Percentiles rank a stretch among this genome's conserved stretches.
phyloP scores from a whole-genome alignment of 441 rosid genomes.

The Bocquillonia castaneifolia region DNA sequence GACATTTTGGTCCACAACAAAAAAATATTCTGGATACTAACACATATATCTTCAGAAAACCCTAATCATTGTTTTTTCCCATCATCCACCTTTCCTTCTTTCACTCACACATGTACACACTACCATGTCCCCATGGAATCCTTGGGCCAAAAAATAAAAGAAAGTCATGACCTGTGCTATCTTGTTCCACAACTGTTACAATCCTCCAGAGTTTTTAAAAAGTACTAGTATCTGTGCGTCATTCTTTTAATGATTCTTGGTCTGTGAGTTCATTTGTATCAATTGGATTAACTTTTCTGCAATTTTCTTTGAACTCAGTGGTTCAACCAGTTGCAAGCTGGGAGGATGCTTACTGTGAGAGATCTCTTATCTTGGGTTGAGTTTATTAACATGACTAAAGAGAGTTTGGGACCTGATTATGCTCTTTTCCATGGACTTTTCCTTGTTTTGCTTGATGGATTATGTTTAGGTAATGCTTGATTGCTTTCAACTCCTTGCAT shows the following conservation, averaged over 20 bases:
- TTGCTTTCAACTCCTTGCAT: neutral
- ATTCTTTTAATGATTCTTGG: neutral
- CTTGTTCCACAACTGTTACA: neutral
- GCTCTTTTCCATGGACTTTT: conserved; percentile 88
- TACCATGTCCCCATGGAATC: neutral
- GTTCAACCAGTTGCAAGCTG: conserved; percentile 77
- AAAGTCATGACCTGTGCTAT: neutral
- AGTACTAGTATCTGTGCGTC: neutral
- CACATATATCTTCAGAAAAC: neutral
- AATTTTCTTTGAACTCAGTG: conserved; percentile 50
- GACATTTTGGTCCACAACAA: neutral
- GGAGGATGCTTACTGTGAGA: conserved; percentile 85
- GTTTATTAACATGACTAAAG: conserved; percentile 54
- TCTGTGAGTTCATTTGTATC: conserved; percentile 4
- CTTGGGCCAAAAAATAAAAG: neutral
- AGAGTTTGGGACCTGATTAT: conserved; percentile 52
- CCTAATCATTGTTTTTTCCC: neutral
- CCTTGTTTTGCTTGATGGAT: conserved; percentile 94
- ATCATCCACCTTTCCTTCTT: neutral
- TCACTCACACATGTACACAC: neutral
- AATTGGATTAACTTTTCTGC: conserved; percentile 21
- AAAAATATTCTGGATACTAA: neutral
- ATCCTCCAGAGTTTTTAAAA: neutral
- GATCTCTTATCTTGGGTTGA: conserved; percentile 94
- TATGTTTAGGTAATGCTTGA: conserved; percentile 64